phyloP scores from a whole-genome alignment of 1,284 basidiomycete species.

The Puccinia sorghi region DNA sequence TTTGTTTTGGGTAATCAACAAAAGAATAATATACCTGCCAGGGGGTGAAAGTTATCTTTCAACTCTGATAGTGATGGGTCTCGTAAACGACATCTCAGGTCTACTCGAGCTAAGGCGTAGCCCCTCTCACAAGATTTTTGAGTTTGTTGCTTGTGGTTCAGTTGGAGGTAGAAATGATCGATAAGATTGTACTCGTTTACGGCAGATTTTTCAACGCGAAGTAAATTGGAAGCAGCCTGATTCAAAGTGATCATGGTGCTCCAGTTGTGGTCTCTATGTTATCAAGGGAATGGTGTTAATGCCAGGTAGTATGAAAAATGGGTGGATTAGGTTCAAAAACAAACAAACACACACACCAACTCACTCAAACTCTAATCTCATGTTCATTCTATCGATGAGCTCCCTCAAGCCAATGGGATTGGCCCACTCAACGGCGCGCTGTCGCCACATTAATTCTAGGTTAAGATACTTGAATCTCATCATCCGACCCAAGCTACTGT shows the following conservation, averaged over 20 bases:
- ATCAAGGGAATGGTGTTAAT: not conserved
- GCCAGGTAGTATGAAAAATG: no score
- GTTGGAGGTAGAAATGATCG: conserved; percentile 11
- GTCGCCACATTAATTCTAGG: conserved; percentile 42
- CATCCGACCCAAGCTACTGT: conserved; percentile 19
- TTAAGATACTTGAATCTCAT: conserved; percentile 37
- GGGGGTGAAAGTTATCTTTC: conserved; percentile 15
- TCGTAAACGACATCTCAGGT: conserved; percentile 28
- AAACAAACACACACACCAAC: not conserved
- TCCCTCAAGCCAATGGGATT: conserved; percentile 26
- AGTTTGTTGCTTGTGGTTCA: not conserved
- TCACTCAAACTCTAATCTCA: conserved; percentile 10
- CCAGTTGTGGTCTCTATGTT: conserved; percentile 37
- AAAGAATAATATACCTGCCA: conserved; percentile 14
- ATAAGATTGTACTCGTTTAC: conserved; percentile 19
- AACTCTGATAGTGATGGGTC: not conserved
- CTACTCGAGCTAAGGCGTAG: conserved; percentile 34
- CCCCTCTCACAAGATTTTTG: conserved; percentile 25
- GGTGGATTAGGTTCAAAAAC: not conserved
- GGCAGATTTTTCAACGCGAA: conserved; percentile 2
- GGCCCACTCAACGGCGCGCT: conserved; percentile 37
- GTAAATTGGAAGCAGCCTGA: conserved; percentile 14
- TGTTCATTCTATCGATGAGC: conserved; percentile 26
- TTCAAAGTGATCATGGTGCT: conserved; percentile 45
- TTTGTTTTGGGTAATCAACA: not conserved